Evolutionary conservation across 2,329 filamentous ascomycete species (phyloP).

Genomic region (Corynespora cassiicola): DNA sequence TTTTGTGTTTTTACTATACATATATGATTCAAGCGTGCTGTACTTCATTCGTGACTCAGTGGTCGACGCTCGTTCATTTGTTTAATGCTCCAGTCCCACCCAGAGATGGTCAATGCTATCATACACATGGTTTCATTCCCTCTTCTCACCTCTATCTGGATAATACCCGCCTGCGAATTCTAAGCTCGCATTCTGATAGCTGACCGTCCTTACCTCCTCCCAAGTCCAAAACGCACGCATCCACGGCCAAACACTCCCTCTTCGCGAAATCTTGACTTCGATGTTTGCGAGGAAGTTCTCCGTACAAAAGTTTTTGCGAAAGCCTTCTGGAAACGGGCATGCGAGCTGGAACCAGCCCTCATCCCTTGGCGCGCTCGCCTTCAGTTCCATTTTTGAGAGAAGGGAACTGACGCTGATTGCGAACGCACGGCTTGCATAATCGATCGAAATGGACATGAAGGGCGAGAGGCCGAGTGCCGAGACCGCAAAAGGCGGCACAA

Average conservation of each 20-base stretch:
- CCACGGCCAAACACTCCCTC: conserved; percentile 40
- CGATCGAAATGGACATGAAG: conserved; percentile 49
- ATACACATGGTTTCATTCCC: conserved; percentile 43
- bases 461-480: conserved; percentile 44
- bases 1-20: too few relatives aligned
- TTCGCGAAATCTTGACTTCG: conserved; percentile 51
- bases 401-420: conserved; percentile 47
- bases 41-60: too few relatives aligned
- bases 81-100: too few relatives aligned
- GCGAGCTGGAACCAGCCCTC: conserved; percentile 54
- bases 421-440: conserved; percentile 50
- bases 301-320: conserved; percentile 50
- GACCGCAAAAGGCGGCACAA: conserved; percentile 54
- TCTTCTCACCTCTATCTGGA: conserved; percentile 47
- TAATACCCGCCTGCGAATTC: conserved; percentile 59
- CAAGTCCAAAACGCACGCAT: conserved; percentile 42
- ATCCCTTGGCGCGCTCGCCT: conserved; percentile 48
- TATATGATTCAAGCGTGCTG: too few relatives aligned
- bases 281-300: conserved; percentile 56
- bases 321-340: conserved; percentile 55
- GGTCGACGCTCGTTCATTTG: too few relatives aligned
- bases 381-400: conserved; percentile 49
- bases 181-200: conserved; percentile 53
- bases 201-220: conserved; percentile 46
- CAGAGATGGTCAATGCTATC: too few relatives aligned